Base-by-base conservation (phyloP, 441 rosid genomes). In the Sinapis alba region DNA sequence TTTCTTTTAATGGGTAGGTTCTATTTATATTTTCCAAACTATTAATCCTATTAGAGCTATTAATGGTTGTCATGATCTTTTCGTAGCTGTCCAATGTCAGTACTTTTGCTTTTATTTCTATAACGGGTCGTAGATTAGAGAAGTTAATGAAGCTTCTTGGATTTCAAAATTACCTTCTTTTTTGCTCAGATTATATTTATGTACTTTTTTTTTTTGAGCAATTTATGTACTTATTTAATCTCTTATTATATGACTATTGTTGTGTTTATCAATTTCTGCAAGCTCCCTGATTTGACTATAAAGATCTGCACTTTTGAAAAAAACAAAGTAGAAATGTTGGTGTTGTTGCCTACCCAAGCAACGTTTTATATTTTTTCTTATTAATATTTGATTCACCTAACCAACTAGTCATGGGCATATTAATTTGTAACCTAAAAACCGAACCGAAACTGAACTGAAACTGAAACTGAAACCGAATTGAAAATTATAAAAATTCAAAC, bases 91-190 rank as follows among this genome's bases (percentile, higher is more conserved):
- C 64, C 30, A 10, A 5, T 75, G 69, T 68, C 73, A 68, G 23
- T 68, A 41, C 60, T 68, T 61, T 60, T 68, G 30, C 69, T 75
- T 74, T 16, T 59, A 20, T 36, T 54, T 27, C 59, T 65, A 30
- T 15, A 57, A 28, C 28, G 2, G 32, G 34, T 73, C 51, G 21
- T 23, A 57, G 50, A 43, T 65, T 64, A 74, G 19, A 58, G 59
- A 67, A 50, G 30, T 60, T 75, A 60, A 67, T 74, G 78, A 74
- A 43, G 61, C 68, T 66, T 74, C 51, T 58, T 57, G 36, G 20
- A 21, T 62, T 51, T 62, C 27, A 23, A 0, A 61, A 6, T 47
- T 27, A 26, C 47, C 9, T 12, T 38, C 1, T 18, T 10, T 28
- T 34, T 21, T 30, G 16, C 21, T 10, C 57, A 50, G 9, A 28